phyloP scores from a whole-genome alignment of 2,329 filamentous ascomycete species.

The Paramyrothecium roridum region DNA sequence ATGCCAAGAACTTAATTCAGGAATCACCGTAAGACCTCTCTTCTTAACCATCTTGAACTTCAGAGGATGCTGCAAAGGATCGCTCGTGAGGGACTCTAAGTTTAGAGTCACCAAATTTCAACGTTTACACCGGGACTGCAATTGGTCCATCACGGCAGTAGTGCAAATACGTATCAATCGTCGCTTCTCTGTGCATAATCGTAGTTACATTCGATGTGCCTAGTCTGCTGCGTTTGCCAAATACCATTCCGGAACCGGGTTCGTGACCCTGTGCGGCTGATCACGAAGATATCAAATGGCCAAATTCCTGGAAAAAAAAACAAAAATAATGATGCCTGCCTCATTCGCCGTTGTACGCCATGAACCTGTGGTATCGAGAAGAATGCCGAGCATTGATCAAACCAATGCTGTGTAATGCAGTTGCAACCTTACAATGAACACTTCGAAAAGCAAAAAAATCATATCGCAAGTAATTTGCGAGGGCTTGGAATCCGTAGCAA shows the following conservation, averaged over 20 bases:
- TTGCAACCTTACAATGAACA: constrained; percentile 25
- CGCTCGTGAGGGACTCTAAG: no score
- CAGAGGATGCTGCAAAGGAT: no score
- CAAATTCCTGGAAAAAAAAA: constrained; percentile 3
- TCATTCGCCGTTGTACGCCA: constrained; percentile 18
- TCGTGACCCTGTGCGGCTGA: neutral
- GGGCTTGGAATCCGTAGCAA: neutral
- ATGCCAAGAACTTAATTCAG: no score
- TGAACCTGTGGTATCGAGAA: constrained; percentile 41
- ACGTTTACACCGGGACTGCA: no score
- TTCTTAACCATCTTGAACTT: no score
- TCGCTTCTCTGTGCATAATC: constrained; percentile 1
- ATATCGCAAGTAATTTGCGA: constrained; percentile 8
- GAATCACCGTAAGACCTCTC: no score
- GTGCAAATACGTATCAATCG: neutral
- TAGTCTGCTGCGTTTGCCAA: neutral
- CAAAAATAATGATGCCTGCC: constrained; percentile 11
- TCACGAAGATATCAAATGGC: constrained; percentile 15
- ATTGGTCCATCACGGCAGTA: no score
- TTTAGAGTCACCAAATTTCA: no score
- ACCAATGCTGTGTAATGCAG: constrained; percentile 40
- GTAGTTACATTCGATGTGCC: neutral
- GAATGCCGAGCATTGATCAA: constrained; percentile 38
- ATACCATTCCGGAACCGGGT: neutral
- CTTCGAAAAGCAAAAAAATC: constrained; percentile 22